Conservation (phyloP, 2,329 filamentous ascomycete species). For the Aspergillus sp. region DNA sequence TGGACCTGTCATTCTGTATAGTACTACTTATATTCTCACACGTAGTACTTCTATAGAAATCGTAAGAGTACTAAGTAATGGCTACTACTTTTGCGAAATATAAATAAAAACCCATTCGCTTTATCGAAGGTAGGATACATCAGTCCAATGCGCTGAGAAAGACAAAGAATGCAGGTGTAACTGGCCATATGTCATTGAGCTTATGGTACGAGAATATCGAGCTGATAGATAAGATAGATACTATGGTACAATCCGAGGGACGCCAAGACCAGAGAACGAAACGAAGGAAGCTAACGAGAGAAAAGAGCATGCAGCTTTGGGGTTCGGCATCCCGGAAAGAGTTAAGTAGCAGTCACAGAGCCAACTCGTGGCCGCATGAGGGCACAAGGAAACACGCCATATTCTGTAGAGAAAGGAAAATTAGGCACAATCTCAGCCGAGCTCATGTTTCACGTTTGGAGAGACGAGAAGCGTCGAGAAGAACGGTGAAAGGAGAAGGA, state of each 20-base stretch:
- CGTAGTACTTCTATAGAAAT: too few relatives aligned
- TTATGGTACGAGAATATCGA: background rate
- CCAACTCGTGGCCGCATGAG: background rate
- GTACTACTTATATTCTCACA: too few relatives aligned
- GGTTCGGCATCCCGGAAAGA: background rate
- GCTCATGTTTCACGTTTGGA: background rate
- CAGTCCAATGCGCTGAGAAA: too few relatives aligned
- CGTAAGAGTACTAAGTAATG: too few relatives aligned
- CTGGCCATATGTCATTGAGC: slow-evolving; percentile 4
- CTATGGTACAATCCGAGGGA: slow-evolving; percentile 15
- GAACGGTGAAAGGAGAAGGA: background rate
- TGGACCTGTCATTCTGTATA: too few relatives aligned
- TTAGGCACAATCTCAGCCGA: background rate
- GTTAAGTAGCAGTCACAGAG: background rate
- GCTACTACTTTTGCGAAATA: too few relatives aligned
- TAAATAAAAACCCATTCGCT: too few relatives aligned
- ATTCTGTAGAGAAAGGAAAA: background rate
- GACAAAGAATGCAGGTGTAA: too few relatives aligned
- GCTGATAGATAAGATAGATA: background rate
- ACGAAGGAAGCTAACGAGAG: background rate
- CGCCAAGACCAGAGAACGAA: slow-evolving; percentile 10
- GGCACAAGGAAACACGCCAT: background rate
- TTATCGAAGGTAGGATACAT: too few relatives aligned
- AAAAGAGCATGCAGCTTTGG: background rate
- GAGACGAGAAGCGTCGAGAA: background rate